phyloP scores from a whole-genome alignment of 164 flowering plant species.

The Tetracentron sinense region DNA sequence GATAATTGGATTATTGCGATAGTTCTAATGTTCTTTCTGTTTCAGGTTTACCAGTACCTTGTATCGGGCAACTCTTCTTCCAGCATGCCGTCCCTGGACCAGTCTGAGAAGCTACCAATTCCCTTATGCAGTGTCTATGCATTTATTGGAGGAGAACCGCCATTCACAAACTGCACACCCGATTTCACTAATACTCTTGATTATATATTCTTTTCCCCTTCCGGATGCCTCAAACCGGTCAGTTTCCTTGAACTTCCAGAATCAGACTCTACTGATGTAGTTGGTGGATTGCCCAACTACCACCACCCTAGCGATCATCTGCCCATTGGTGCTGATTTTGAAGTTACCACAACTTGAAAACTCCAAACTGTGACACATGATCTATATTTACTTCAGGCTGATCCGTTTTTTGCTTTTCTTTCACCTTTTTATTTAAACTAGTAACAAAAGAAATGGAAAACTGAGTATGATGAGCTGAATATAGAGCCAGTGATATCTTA shows the following conservation, averaged over 20 bases:
- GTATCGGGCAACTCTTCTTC: conserved; percentile 41
- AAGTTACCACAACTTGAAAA: conserved; percentile 25
- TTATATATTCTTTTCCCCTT: conserved; percentile 69
- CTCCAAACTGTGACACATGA: no score
- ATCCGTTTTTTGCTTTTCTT: no score
- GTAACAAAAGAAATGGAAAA: no score
- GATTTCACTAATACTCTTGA: conserved; percentile 85
- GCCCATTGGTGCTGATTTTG: conserved; percentile 87
- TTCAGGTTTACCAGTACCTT: conserved; percentile 77
- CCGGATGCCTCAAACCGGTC: conserved; percentile 50
- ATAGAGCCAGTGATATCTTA: no score
- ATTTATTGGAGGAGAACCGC: conserved; percentile 71
- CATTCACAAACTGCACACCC: conserved; percentile 94
- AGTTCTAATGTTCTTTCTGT: conserved; percentile 1
- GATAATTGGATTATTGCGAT: neutral
- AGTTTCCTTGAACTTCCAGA: conserved; percentile 76
- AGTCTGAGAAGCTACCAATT: conserved; percentile 44
- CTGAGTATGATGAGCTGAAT: no score
- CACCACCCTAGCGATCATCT: conserved; percentile 94
- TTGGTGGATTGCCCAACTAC: conserved; percentile 81
- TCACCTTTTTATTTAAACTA: no score
- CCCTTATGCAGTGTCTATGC: conserved; percentile 67
- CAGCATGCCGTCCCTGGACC: conserved; percentile 15
- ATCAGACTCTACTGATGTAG: conserved; percentile 51
- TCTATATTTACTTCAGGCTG: no score